Evolutionary conservation across 345 rosid species (phyloP), one percentile per base, ranked within the genome.

Genomic region (Boechera retrofracta): DNA sequence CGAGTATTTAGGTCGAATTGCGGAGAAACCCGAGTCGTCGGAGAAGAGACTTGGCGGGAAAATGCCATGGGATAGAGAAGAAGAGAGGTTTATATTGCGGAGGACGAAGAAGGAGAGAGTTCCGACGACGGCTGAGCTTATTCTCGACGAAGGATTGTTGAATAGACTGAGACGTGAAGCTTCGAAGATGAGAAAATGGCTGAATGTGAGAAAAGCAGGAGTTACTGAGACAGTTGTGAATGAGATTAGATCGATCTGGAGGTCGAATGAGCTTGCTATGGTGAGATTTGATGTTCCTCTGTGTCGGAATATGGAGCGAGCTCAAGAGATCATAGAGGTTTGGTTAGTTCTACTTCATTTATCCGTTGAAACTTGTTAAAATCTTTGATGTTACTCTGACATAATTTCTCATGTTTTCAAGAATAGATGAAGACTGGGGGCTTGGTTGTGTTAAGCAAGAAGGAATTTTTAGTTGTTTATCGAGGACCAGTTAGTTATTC

Each of bases 171-270:
- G 93, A 82, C 63, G 21, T 36, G 89, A 86, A 66, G 98, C 88
- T 67, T 58, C 64, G 24, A 81, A 67, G 81, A 81, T 92, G 87
- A 87, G 86, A 83, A 83, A 84, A 60, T 92, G 96, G 98, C 87
- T 90, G 66, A 92, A 89, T 84, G 98, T 90, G 73, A 86, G 78
- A 82, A 92, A 90, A 86, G 90, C 91, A 35, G 98, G 98, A 62
- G 94, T 92, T 39, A 89, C 96, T 18, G 81, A 85, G 72, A 61
- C 67, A 21, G 88, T 90, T 45, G 88, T 92, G 58, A 83, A 84
- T 57, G 87, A 89, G 77, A 86, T 92, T 73, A 79, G 74, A 67
- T 69, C 41, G 58, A 68, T 71, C 36, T 92, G 98, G 98, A 79
- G 79, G 69, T 74, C 12, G 41, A 82, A 76, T 62, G 94, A 89